A percentile compares a stretch with the other conserved stretches of the same genome.
Evolutionary conservation across 2,329 filamentous ascomycete species (phyloP).

Genomic region (Mycogone perniciosa): DNA sequence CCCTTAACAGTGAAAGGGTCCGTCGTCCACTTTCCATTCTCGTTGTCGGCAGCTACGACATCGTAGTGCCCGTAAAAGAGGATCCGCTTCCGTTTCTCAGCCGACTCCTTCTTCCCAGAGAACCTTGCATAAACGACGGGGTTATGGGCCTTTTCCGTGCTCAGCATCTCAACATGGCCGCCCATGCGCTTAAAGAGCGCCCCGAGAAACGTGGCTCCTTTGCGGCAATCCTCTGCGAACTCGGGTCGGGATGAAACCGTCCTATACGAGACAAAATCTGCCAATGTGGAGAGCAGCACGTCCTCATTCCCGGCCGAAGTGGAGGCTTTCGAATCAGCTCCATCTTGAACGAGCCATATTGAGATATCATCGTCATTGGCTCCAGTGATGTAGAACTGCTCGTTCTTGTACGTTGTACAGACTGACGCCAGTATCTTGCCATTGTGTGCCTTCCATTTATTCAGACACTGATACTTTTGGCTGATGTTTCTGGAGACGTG

Average conservation of each 20-base stretch:
- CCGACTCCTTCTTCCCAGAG: slow-evolving; percentile 61
- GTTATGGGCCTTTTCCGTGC: slow-evolving; percentile 71
- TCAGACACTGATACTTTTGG: slow-evolving; percentile 74
- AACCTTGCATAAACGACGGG: slow-evolving; percentile 93
- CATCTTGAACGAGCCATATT: slow-evolving; percentile 69
- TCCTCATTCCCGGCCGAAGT: slow-evolving; percentile 37
- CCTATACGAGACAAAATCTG: slow-evolving; percentile 84
- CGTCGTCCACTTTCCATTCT: slow-evolving; percentile 73
- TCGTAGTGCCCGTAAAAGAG: slow-evolving; percentile 98
- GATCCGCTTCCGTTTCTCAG: slow-evolving; percentile 70
- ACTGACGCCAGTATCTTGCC: slow-evolving; percentile 85
- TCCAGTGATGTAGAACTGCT: slow-evolving; percentile 86
- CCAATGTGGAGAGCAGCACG: slow-evolving; percentile 63
- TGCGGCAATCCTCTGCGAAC: slow-evolving; percentile 84
- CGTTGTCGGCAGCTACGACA: slow-evolving; percentile 83
- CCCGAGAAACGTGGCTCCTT: slow-evolving; percentile 85
- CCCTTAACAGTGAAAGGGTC: slow-evolving; percentile 89
- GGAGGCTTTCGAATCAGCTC: slow-evolving; percentile 23
- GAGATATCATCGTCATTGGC: slow-evolving; percentile 87
- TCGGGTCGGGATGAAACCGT: slow-evolving; percentile 83
- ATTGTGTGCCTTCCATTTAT: slow-evolving; percentile 74
- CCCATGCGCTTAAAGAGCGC: slow-evolving; percentile 89
- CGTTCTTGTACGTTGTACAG: slow-evolving; percentile 60
- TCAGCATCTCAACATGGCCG: slow-evolving; percentile 84
- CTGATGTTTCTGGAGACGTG: slow-evolving; percentile 52